Percentiles rank a stretch among this genome's conserved stretches.
Evolutionary conservation across 306 rosid genomes (phyloP).

Genomic region (Ziziphus jujuba): DNA sequence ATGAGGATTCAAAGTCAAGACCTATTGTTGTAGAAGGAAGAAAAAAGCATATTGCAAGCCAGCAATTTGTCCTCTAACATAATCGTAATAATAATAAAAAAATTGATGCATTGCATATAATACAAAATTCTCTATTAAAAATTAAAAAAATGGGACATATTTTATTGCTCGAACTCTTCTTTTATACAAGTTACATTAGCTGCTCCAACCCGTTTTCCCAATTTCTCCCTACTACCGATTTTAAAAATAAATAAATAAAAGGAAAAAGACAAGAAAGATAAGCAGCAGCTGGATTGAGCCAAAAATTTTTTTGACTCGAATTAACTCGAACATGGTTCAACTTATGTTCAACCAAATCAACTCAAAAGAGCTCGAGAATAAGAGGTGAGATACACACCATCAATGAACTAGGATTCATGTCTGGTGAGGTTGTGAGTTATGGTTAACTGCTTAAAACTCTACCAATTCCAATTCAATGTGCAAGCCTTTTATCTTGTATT

Average conservation of each 20-base stretch:
- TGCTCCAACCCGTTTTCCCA: conserved; percentile 8
- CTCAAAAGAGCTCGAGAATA: neutral
- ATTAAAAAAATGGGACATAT: conserved; percentile 23
- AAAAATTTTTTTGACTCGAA: too few species aligned
- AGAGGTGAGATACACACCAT: conserved; percentile 40
- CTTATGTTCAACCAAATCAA: conserved; percentile 63
- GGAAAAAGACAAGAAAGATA: neutral
- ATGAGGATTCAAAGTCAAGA: too few species aligned
- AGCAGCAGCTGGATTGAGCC: conserved; percentile 1
- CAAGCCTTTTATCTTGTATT: conserved; percentile 62
- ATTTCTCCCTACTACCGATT: neutral
- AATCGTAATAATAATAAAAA: neutral
- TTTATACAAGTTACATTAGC: conserved; percentile 38
- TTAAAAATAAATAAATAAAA: neutral
- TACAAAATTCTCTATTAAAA: neutral
- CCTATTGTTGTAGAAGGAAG: too few species aligned
- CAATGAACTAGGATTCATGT: conserved; percentile 86
- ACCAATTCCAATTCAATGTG: conserved; percentile 64
- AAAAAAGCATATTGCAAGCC: neutral
- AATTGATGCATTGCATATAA: neutral
- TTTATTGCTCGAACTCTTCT: conserved; percentile 22
- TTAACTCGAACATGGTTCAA: conserved; percentile 42
- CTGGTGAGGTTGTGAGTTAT: conserved; percentile 21
- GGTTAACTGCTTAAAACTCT: conserved; percentile 42
- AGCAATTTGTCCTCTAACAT: neutral